A percentile compares a stretch with the other conserved stretches of the same genome.
Evolutionary conservation across 352 stramenopile species (phyloP).

Genomic region (Pythium myriotylum): DNA sequence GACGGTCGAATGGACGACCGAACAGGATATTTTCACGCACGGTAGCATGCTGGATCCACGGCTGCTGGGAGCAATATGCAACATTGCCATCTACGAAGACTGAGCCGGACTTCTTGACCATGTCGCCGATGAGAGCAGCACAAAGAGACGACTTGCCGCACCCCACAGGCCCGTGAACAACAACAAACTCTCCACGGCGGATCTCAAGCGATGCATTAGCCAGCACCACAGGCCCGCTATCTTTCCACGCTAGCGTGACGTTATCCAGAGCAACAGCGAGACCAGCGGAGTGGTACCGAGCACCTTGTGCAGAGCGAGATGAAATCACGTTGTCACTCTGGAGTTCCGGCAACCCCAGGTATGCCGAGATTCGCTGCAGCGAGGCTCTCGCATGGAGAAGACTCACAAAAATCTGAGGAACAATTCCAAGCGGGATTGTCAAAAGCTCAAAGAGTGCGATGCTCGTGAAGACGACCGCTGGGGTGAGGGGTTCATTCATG

Average conservation of each 20-base stretch:
- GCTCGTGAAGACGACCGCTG: constrained; percentile 57
- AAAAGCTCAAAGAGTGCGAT: constrained; percentile 80
- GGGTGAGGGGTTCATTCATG: constrained; percentile 85
- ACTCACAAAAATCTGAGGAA: constrained; percentile 44
- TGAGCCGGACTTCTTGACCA: constrained; percentile 18
- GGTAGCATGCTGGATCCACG: constrained; percentile 3
- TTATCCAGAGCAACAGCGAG: constrained; percentile 23
- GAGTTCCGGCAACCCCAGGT: constrained; percentile 58
- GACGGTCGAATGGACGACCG: constrained; percentile 43
- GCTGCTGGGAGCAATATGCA: constrained; percentile 45
- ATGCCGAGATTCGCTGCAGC: constrained; percentile 17
- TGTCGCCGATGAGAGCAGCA: constrained; percentile 91
- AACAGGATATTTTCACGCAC: constrained; percentile 90
- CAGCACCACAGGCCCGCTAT: too few species aligned
- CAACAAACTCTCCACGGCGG: constrained; percentile 73
- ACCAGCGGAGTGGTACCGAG: constrained; percentile 7
- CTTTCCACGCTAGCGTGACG: too few species aligned
- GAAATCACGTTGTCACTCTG: constrained; percentile 55
- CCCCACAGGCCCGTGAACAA: constrained; percentile 89
- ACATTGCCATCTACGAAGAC: constrained; percentile 33
- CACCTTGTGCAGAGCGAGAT: constrained; percentile 63
- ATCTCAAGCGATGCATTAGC: constrained; percentile 37
- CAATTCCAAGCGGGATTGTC: constrained; percentile 42
- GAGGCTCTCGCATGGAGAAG: constrained; percentile 65
- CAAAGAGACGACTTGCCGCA: constrained; percentile 92